These are phyloP conservation scores for Aspergillus panamensis DNA, from an alignment of 495 filamentous ascomycete genomes.

Conservation along the genomic window DNA sequence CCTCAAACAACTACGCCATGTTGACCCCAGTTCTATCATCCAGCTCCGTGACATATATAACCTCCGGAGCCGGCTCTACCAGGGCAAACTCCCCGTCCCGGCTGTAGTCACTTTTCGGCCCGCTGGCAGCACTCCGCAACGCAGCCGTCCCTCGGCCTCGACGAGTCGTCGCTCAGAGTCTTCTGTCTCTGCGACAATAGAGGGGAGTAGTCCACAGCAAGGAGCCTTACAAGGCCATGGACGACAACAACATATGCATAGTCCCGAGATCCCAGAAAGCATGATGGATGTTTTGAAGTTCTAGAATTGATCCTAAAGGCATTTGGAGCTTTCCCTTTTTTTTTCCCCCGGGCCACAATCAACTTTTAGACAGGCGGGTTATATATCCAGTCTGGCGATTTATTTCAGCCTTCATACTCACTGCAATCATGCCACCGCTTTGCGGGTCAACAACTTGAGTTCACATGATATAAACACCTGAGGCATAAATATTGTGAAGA, in stretches of 20 bases:
- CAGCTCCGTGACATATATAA: constrained; percentile 17
- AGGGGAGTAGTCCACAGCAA: neutral
- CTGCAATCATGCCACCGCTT: no score
- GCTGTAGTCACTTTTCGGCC: constrained; percentile 4
- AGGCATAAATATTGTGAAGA: no score
- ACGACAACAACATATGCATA: neutral
- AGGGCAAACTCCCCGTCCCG: constrained; percentile 8
- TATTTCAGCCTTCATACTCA: no score
- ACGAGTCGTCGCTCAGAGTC: neutral
- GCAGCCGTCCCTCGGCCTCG: neutral
- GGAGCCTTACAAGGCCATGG: neutral
- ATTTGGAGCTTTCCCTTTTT: neutral
- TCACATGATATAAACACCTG: no score
- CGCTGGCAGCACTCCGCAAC: neutral
- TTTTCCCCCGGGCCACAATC: no score
- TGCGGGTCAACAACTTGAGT: no score
- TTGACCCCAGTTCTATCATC: constrained; percentile 13
- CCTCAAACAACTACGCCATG: constrained; percentile 16
- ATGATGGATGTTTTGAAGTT: neutral
- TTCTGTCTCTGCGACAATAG: neutral
- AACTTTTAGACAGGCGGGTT: no score
- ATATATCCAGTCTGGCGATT: no score
- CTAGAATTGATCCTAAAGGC: neutral
- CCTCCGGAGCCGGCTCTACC: constrained; percentile 13
- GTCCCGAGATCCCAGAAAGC: neutral